Conservation (phyloP, 2,329 filamentous ascomycete species). For the Aspergillus quadrilineatus region DNA sequence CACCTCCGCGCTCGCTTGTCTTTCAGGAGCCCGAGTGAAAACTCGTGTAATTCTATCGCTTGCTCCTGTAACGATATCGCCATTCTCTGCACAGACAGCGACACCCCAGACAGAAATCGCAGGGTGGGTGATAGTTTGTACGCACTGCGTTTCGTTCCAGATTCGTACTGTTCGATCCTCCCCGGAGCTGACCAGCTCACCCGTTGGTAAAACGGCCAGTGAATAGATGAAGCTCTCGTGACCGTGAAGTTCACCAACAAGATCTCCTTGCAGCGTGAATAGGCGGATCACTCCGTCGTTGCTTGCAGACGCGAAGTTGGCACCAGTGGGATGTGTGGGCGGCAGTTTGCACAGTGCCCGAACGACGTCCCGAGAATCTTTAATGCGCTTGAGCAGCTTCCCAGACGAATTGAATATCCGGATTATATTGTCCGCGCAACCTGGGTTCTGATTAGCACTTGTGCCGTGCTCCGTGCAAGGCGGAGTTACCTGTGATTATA, state of each 20-base stretch:
- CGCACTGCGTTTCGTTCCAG: constrained; percentile 78
- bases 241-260: constrained; percentile 74
- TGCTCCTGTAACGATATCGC: constrained; percentile 90
- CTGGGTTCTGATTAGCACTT: constrained; percentile 40
- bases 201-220: constrained; percentile 71
- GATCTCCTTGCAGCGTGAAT: constrained; percentile 77
- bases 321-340: constrained; percentile 71
- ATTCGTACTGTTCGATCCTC: constrained; percentile 92
- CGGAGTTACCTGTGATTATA: constrained; percentile 65
- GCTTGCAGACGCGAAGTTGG: constrained; percentile 90
- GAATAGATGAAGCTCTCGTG: constrained; percentile 97
- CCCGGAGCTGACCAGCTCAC: constrained; percentile 85
- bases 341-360: constrained; percentile 85
- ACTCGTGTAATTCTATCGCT: constrained; percentile 84
- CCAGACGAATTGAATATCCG: constrained; percentile 72
- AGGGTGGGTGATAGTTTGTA: constrained; percentile 95
- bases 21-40: constrained; percentile 71
- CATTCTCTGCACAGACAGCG: constrained; percentile 74
- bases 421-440: constrained; percentile 85
- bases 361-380: constrained; percentile 77
- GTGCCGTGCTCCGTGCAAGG: background rate
- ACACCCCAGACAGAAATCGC: constrained; percentile 96
- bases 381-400: constrained; percentile 62
- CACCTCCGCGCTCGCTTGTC: constrained; percentile 67
- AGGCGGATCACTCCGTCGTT: constrained; percentile 88